Percentiles rank a stretch among this genome's conserved stretches.
Evolutionary conservation across 129 eudicot species (phyloP).

Genomic region (Helichrysum umbraculigerum): DNA sequence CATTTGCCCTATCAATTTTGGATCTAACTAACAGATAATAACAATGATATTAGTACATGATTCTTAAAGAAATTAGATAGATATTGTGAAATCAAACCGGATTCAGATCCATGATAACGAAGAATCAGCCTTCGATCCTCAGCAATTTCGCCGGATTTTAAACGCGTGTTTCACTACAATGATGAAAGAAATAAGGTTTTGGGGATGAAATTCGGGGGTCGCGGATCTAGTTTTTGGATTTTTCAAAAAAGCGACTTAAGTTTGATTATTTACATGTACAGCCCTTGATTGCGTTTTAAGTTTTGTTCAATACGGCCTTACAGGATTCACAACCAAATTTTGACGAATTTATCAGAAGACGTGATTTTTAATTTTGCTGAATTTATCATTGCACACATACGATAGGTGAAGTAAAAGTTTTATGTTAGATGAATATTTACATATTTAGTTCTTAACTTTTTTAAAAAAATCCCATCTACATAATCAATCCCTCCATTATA

Average conservation of each 20-base stretch:
- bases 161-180: conserved; percentile 16
- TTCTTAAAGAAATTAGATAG: neutral
- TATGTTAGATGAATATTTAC: too few relatives aligned
- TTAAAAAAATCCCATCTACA: too few relatives aligned
- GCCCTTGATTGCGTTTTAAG: neutral
- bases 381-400: too few relatives aligned
- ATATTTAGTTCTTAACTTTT: too few relatives aligned
- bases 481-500: too few relatives aligned
- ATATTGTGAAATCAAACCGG: conserved; percentile 34
- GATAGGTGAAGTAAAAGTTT: too few relatives aligned
- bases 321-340: too few relatives aligned
- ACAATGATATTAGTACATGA: neutral
- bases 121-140: conserved; percentile 11
- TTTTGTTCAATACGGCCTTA: neutral
- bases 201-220: conserved; percentile 29
- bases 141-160: conserved; percentile 16
- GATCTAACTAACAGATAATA: conserved; percentile 22
- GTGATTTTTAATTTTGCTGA: too few relatives aligned
- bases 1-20: neutral
- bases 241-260: neutral
- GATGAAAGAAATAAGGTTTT: conserved; percentile 2
- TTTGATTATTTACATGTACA: neutral
- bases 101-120: conserved; percentile 52
- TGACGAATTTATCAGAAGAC: too few relatives aligned
- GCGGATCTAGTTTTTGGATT: conserved; percentile 15